Evolutionary conservation across 1,139 yeast genomes (phyloP).

Genomic region (Yamadazyma conglobata): DNA sequence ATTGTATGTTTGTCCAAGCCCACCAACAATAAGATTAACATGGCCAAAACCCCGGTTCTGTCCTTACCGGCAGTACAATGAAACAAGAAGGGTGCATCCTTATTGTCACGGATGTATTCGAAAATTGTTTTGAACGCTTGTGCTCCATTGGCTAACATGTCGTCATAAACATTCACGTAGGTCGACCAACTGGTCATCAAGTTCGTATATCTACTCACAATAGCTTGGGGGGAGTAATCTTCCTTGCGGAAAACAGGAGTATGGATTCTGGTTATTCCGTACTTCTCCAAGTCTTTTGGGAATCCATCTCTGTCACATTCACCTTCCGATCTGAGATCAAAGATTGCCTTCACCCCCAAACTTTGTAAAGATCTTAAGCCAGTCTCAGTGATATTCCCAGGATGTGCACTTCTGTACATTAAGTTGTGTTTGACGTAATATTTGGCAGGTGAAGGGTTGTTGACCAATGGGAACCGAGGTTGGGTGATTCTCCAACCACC

Average conservation of each 20-base stretch:
- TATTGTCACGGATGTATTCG: slow-evolving; percentile 49
- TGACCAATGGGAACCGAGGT: slow-evolving; percentile 23
- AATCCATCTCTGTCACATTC: slow-evolving; percentile 56
- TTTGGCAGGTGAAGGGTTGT: slow-evolving; percentile 14
- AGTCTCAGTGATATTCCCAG: slow-evolving; percentile 43
- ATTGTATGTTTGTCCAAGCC: slow-evolving; percentile 67
- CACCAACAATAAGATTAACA: slow-evolving; percentile 58
- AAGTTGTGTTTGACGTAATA: slow-evolving; percentile 52
- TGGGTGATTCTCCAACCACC: slow-evolving; percentile 65
- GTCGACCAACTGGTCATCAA: slow-evolving; percentile 63
- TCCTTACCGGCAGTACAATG: slow-evolving; percentile 91
- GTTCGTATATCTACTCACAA: slow-evolving; percentile 55
- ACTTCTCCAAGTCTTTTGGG: slow-evolving; percentile 28
- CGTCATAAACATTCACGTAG: slow-evolving; percentile 60
- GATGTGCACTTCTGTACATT: slow-evolving; percentile 63
- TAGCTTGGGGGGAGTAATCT: slow-evolving; percentile 64
- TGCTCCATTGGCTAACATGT: slow-evolving; percentile 50
- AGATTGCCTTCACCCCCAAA: slow-evolving; percentile 54
- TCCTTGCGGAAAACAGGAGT: slow-evolving; percentile 57
- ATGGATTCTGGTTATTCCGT: slow-evolving; percentile 51
- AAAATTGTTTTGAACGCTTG: slow-evolving; percentile 47
- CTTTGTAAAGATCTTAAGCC: slow-evolving; percentile 42
- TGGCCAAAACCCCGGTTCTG: slow-evolving; percentile 73
- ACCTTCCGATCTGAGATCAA: slow-evolving; percentile 66
- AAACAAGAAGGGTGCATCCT: slow-evolving; percentile 46